Conservation (phyloP, 2,329 filamentous ascomycete species). For the Keithomyces neogunnii region DNA sequence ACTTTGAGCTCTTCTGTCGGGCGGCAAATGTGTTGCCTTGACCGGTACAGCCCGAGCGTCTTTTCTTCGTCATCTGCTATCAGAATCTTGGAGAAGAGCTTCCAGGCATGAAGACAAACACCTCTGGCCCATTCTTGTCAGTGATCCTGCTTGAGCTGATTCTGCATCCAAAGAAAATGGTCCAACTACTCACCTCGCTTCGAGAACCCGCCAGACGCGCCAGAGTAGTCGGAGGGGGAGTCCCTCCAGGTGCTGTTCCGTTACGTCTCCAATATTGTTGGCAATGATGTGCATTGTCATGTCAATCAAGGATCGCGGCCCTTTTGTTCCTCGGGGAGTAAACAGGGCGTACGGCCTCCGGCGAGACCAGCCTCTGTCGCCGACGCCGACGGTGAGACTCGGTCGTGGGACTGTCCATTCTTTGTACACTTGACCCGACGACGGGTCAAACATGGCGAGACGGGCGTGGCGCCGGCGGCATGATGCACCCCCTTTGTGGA, state of each 20-base stretch:
- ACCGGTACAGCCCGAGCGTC: slow-evolving; percentile 28
- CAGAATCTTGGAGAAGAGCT: slow-evolving; percentile 26
- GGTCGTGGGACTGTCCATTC: slow-evolving; percentile 27
- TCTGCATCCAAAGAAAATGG: too few relatives aligned
- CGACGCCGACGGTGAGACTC: slow-evolving; percentile 11
- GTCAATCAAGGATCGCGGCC: slow-evolving; percentile 28
- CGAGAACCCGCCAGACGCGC: slow-evolving; percentile 31
- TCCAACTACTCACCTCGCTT: slow-evolving; percentile 24
- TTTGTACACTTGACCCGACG: slow-evolving; percentile 26
- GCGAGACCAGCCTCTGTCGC: slow-evolving; percentile 28
- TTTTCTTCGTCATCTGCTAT: slow-evolving; percentile 23
- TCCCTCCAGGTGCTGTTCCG: slow-evolving; percentile 22
- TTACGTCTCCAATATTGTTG: slow-evolving; percentile 26
- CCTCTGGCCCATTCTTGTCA: slow-evolving; percentile 11
- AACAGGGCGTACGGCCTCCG: slow-evolving; percentile 19
- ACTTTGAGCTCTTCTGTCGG: slow-evolving; percentile 23
- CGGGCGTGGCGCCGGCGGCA: neutral
- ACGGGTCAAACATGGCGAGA: slow-evolving; percentile 23
- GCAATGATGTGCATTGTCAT: slow-evolving; percentile 29
- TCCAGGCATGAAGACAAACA: slow-evolving; percentile 31
- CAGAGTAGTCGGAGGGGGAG: slow-evolving; percentile 26
- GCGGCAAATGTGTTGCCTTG: slow-evolving; percentile 29
- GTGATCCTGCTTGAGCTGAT: too few relatives aligned
- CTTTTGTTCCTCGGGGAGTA: slow-evolving; percentile 18
- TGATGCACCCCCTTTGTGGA: neutral